Base-by-base conservation (phyloP, 2,329 filamentous ascomycete species). In the Penicillium thymicola region DNA sequence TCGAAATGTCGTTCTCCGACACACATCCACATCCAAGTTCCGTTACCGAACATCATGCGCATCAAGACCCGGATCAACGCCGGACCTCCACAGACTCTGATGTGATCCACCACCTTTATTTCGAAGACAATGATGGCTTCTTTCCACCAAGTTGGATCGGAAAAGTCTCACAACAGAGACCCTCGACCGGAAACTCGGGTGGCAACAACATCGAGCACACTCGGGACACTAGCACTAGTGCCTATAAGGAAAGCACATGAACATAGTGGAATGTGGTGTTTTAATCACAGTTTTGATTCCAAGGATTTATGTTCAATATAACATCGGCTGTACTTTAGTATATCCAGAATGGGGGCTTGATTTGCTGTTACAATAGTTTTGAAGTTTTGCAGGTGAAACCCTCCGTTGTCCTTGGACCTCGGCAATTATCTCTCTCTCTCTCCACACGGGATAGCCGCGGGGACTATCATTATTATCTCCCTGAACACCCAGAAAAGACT, bases 61-160 rank as follows among this genome's bases (percentile, higher is more conserved):
- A 54, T n/a, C 21, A 27, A 2, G 30, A 53, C 11, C 23, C 38
- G 32, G 40, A 23, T 51, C 42, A 51, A 34, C 41, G 37, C 16
- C 54, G 41, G 27, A 45, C 46, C 18, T 56, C 51, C 13, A 40
- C 52, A n/a, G 55, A 67, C 23, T 60, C 64, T 5, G 60, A 67
- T 23, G 23, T 70, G 18, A 65, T 67, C 28, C 70, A 74, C 61
- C 64, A 68, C 57, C 70, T 73, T 18, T 66, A 72, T 51, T 73
- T 69, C 28, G 69, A 73, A 55, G 71, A 74, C 44, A 72, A 73
- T 45, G 68, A 68, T 34, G 62, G 64, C 50, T 74, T 74, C 55
- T 74, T 74, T 42, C 68, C 70, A 27, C 70, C 70, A 3, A 61
- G 43, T 37, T 65, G 65, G 64, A 54, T 71, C 8, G 67, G 67